Evolutionary conservation across 2,329 filamentous ascomycete species (phyloP).

Genomic region (Ophiocordyceps unilateralis): DNA sequence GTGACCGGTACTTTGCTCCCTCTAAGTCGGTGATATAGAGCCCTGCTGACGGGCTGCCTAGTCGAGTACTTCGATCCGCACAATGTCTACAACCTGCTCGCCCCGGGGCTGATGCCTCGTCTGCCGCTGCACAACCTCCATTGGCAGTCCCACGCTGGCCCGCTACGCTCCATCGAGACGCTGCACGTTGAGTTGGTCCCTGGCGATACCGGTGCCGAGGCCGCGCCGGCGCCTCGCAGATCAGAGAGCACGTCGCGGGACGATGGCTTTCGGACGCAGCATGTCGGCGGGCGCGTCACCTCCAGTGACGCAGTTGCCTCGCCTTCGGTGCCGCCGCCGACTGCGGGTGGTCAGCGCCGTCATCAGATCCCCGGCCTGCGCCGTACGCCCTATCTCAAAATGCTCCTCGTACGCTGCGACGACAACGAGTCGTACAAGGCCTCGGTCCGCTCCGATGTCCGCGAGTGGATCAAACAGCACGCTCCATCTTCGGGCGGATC

Average conservation of each 20-base stretch:
- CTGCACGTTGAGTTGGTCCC: constrained; percentile 80
- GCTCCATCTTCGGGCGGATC: constrained; percentile 41
- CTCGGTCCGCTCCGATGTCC: constrained; percentile 56
- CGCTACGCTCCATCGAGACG: constrained; percentile 81
- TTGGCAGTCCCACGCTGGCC: constrained; percentile 89
- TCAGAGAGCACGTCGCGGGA: constrained; percentile 20
- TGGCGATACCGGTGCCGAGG: constrained; percentile 29
- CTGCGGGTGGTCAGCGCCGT: constrained; percentile 34
- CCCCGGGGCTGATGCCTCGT: constrained; percentile 57
- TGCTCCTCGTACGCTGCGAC: constrained; percentile 80
- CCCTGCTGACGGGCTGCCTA: constrained; percentile 15
- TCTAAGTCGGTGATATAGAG: not conserved
- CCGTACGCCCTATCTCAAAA: constrained; percentile 83
- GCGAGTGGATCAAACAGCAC: constrained; percentile 80
- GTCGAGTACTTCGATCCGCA: constrained; percentile 95
- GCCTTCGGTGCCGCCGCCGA: constrained; percentile 13
- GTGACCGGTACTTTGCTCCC: not conserved
- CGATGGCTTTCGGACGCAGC: constrained; percentile 45
- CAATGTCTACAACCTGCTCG: constrained; percentile 68
- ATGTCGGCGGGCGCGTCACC: constrained; percentile 23
- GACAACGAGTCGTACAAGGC: constrained; percentile 90
- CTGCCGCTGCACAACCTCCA: constrained; percentile 83
- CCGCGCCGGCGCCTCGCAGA: constrained; percentile 12
- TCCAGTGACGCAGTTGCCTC: constrained; percentile 22
- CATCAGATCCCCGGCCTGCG: constrained; percentile 92